phyloP scores from a whole-genome alignment of 2,329 filamentous ascomycete genomes.

The Cordyceps javanica region DNA sequence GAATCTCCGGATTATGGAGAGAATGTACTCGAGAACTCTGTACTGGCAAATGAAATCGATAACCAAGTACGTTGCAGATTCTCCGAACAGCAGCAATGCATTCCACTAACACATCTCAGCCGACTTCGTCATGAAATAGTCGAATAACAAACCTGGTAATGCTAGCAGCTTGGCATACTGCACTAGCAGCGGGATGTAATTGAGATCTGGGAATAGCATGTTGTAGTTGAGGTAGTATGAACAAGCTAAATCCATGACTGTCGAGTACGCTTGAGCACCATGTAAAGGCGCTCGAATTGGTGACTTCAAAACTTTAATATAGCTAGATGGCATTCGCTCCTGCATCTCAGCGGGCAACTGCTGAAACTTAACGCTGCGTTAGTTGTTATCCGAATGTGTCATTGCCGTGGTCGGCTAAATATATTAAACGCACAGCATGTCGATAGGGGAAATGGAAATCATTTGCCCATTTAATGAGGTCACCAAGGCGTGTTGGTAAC shows the following conservation, averaged over 20 bases:
- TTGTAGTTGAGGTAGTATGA: conserved; percentile 63
- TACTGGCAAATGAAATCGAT: conserved; percentile 46
- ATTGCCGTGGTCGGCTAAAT: neutral
- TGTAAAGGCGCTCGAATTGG: conserved; percentile 34
- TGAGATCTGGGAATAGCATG: conserved; percentile 67
- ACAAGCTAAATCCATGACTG: conserved; percentile 54
- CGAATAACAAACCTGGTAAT: conserved; percentile 54
- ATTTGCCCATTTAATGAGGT: conserved; percentile 63
- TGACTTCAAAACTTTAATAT: conserved; percentile 53
- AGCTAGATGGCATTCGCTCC: conserved; percentile 55
- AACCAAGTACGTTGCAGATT: conserved; percentile 47
- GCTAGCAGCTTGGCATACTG: conserved; percentile 65
- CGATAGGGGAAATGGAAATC: conserved; percentile 66
- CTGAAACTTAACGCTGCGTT: conserved; percentile 35
- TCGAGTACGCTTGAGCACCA: conserved; percentile 56
- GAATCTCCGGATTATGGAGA: conserved; percentile 65
- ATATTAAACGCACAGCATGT: conserved; percentile 47
- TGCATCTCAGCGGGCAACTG: conserved; percentile 59
- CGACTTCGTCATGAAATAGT: neutral
- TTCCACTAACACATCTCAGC: conserved; percentile 49
- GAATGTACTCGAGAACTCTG: conserved; percentile 38
- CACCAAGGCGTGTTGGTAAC: conserved; percentile 68
- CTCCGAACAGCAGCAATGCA: conserved; percentile 24
- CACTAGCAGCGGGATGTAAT: conserved; percentile 61
- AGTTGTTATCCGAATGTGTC: neutral